Base-by-base conservation (phyloP, 306 rosid genomes). In the Begonia masoniana region DNA sequence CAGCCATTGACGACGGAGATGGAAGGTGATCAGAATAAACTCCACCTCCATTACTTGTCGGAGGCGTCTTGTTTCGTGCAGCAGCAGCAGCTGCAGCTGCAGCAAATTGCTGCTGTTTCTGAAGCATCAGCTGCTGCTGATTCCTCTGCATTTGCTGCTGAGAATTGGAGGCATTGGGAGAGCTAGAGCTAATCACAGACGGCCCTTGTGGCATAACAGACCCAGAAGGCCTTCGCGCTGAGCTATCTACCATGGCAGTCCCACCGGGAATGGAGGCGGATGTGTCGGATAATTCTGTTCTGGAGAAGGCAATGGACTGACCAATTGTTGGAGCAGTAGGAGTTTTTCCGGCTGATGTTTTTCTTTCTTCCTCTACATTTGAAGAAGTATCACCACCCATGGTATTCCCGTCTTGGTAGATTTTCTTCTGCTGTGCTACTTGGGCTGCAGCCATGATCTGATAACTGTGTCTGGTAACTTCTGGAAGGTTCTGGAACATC, bases 291-390 rank as follows among this genome's bases (percentile, higher is more conserved):
- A 72, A 62, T 41, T 88, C 95, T 10, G 80, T 24, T 76, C 95
- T 78, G 26, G 95, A 71, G 59, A 92, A 92, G 47, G 93, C 87
- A 71, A 83, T 83, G 55, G 95, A 83, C 54, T 86, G 95, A 45
- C 88, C 95, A 13, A 54, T 68, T 15, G 82, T 62, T 24, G 79
- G 63, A 6, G 39, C 39, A 1, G n/a, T n/a, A n/a, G 80, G 69
- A 57, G 64, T 62, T 66, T 92, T 92, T 6, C 78, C 84, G 0
- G 71, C 63, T 48, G 70, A 51, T 8, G 70, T 47, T 62, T 87
- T 83, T 43, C 95, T 77, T 36, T 92, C 96, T 35, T 92, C 99
- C 11, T 82, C 96, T 15, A 59, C 55, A 61, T 73, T 79, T 15
- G 79, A 66, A 31, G 94, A 69, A 74, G 77, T 82, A 11, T 68